phyloP scores from a whole-genome alignment of 2,329 filamentous ascomycete genomes.

The Sporothrix pallida region DNA sequence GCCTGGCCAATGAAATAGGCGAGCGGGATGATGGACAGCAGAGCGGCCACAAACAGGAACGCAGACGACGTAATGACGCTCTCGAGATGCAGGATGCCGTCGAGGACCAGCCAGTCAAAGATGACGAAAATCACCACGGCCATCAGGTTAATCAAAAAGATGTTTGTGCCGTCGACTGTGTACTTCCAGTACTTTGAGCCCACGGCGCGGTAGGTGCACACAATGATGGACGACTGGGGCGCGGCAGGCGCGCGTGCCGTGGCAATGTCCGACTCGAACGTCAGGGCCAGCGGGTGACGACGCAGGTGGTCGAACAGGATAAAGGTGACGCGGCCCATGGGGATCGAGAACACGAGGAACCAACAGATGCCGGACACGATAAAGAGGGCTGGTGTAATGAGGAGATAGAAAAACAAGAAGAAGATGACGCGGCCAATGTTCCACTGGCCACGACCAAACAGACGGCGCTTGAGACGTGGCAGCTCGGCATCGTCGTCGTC shows the following conservation, averaged over 20 bases:
- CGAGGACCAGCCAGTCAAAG: constrained; percentile 85
- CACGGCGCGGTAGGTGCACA: constrained; percentile 96
- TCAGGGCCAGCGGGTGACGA: constrained; percentile 88
- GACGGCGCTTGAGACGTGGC: constrained; percentile 71
- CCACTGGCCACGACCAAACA: constrained; percentile 97
- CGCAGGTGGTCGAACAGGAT: constrained; percentile 90
- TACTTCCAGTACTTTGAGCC: constrained; percentile 99
- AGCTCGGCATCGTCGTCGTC: constrained; percentile 44
- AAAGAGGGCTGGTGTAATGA: constrained; percentile 85
- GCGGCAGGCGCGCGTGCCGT: constrained; percentile 73
- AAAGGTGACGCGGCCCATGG: constrained; percentile 94
- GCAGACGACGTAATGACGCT: constrained; percentile 79
- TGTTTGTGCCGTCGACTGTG: constrained; percentile 96
- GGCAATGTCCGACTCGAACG: constrained; percentile 85
- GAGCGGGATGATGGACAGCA: constrained; percentile 92
- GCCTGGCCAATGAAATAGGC: constrained; percentile 99
- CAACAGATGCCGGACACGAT: constrained; percentile 88
- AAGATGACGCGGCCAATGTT: constrained; percentile 93
- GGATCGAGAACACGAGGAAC: constrained; percentile 97
- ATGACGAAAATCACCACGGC: constrained; percentile 93
- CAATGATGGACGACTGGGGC: constrained; percentile 81
- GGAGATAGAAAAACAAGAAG: constrained; percentile 93
- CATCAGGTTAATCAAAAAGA: constrained; percentile 97
- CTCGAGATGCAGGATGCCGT: constrained; percentile 70
- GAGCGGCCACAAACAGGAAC: constrained; percentile 80